phyloP scores from a whole-genome alignment of 1,284 basidiomycete species.

The Anthracocystis walkeri region DNA sequence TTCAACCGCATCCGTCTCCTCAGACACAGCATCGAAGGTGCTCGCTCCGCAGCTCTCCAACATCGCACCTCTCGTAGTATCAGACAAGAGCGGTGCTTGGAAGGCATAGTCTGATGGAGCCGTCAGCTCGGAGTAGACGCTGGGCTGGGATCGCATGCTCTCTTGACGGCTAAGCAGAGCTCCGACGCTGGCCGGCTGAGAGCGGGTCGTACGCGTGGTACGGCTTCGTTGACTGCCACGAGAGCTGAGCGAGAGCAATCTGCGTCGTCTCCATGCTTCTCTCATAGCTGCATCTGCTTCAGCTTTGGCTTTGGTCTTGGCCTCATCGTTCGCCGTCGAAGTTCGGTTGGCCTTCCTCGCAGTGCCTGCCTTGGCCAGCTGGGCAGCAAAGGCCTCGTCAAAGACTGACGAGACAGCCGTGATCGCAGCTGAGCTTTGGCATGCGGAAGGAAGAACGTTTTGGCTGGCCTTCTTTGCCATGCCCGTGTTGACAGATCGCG shows the following conservation, averaged over 20 bases:
- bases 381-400: constrained; percentile 35
- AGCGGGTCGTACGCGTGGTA: constrained; percentile 6
- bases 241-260: constrained; percentile 44
- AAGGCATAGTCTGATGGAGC: constrained; percentile 46
- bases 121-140: constrained; percentile 48
- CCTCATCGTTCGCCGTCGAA: constrained; percentile 3
- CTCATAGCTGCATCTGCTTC: constrained; percentile 33
- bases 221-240: constrained; percentile 31
- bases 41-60: constrained; percentile 17
- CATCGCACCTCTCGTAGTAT: not conserved
- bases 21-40: constrained; percentile 10
- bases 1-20: not conserved
- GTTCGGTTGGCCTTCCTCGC: not conserved
- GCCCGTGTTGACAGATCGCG: constrained; percentile 11
- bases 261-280: constrained; percentile 33
- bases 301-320: constrained; percentile 30
- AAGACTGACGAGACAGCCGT: constrained; percentile 41
- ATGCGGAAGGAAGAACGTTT: constrained; percentile 17
- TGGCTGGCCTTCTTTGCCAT: constrained; percentile 10
- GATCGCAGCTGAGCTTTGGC: constrained; percentile 38
- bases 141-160: constrained; percentile 29
- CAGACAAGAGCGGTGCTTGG: constrained; percentile 35
- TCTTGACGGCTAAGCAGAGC: constrained; percentile 18
- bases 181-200: not conserved
- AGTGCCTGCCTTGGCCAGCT: constrained; percentile 9